phyloP scores from a whole-genome alignment of 2,329 filamentous ascomycete genomes.

The Fusarium globosum region DNA sequence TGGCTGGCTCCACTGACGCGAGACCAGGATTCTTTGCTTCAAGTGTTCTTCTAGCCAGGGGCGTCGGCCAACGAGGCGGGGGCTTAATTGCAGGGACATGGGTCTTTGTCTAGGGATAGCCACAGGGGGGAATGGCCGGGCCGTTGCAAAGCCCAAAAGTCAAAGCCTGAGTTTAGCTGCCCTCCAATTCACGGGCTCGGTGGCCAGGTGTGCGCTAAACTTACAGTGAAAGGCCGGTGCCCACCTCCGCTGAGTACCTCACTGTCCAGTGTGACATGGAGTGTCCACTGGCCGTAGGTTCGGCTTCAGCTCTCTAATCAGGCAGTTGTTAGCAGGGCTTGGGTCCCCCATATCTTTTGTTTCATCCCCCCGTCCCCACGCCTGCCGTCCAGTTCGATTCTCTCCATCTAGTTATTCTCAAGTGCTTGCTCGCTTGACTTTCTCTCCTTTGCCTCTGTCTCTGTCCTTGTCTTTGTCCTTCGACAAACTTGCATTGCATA shows the following conservation, averaged over 20 bases:
- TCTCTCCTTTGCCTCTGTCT: conserved; percentile 36
- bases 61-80: conserved; percentile 16
- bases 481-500: conserved; percentile 15
- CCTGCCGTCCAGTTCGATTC: conserved; percentile 14
- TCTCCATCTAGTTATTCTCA: conserved; percentile 23
- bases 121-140: conserved; percentile 17
- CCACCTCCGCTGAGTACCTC: not conserved
- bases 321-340: conserved; percentile 6
- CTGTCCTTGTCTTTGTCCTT: conserved; percentile 31
- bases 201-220: not conserved
- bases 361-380: conserved; percentile 43
- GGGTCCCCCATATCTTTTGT: conserved; percentile 44
- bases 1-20: conserved; percentile 29
- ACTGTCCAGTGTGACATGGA: not conserved
- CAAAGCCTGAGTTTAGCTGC: conserved; percentile 5
- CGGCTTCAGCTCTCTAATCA: conserved; percentile 9
- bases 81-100: conserved; percentile 14
- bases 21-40: conserved; percentile 32
- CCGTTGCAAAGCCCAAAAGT: conserved; percentile 30
- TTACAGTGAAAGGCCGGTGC: conserved; percentile 8
- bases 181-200: not conserved
- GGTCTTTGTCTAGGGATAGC: conserved; percentile 6
- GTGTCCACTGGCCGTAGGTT: not conserved
- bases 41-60: conserved; percentile 42
- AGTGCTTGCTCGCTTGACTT: conserved; percentile 20